A percentile compares a stretch with the other conserved stretches of the same genome.
phyloP scores from a whole-genome alignment of 2,329 filamentous ascomycete genomes.

The Pseudocercospora fijiensis region DNA sequence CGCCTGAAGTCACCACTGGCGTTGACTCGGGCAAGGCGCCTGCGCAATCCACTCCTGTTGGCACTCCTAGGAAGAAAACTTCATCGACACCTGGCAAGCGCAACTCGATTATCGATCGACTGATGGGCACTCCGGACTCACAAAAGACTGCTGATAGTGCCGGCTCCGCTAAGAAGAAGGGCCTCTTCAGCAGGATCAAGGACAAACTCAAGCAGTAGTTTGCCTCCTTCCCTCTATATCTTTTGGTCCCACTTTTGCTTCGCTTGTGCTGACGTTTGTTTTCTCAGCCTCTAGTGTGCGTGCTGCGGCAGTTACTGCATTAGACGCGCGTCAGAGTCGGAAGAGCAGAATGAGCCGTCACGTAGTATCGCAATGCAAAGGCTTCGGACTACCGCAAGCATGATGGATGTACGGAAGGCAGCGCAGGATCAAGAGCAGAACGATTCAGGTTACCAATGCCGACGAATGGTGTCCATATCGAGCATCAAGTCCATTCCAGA shows the following conservation, averaged over 20 bases:
- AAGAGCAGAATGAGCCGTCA: not conserved
- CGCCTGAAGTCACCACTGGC: conserved; percentile 45
- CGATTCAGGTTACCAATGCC: not conserved
- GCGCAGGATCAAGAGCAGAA: not conserved
- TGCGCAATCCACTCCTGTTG: conserved; percentile 29
- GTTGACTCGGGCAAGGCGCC: conserved; percentile 38
- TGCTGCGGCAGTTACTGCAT: not conserved
- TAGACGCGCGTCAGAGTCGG: not conserved
- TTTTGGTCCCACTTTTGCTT: conserved; percentile 1
- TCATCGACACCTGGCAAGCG: conserved; percentile 35
- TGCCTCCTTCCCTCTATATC: conserved; percentile 4
- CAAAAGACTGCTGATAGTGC: conserved; percentile 34
- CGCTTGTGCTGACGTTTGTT: not conserved
- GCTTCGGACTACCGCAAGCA: not conserved
- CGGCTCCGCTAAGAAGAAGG: conserved; percentile 50
- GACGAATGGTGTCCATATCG: not conserved
- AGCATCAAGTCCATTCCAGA: not conserved
- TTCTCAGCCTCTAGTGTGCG: not conserved
- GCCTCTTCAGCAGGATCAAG: conserved; percentile 52
- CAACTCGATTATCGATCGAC: conserved; percentile 29
- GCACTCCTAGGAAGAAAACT: conserved; percentile 28
- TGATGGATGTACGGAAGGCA: not conserved
- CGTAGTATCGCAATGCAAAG: not conserved
- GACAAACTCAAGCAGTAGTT: conserved; percentile 45
- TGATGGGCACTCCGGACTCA: conserved; percentile 44